phyloP scores from a whole-genome alignment of 2,329 filamentous ascomycete species.

The Trichophyton benhamiae region DNA sequence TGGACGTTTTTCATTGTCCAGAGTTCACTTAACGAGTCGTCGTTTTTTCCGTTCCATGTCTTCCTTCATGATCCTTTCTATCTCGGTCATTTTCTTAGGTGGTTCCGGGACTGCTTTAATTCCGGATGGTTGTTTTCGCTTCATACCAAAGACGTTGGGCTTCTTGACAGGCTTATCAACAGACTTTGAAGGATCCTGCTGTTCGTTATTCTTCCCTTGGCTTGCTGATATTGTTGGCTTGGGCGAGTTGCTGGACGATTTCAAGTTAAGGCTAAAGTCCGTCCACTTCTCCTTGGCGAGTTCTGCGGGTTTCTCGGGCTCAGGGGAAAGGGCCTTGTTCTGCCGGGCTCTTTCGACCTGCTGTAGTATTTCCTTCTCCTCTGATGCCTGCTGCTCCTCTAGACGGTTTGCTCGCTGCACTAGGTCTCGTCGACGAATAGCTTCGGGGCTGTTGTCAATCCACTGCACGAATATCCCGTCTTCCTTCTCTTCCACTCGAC shows the following conservation, averaged over 20 bases:
- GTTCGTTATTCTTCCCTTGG: not conserved
- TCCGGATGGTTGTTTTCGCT: not conserved
- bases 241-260: not conserved
- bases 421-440: constrained; percentile 66
- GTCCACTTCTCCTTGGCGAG: constrained; percentile 3
- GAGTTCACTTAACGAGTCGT: not conserved
- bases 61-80: constrained; percentile 13
- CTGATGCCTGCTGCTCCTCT: constrained; percentile 71
- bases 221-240: not conserved
- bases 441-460: constrained; percentile 85
- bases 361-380: constrained; percentile 68
- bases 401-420: constrained; percentile 79
- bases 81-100: constrained; percentile 11
- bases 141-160: not conserved
- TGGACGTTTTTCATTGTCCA: not conserved
- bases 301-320: not conserved
- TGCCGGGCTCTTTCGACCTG: constrained; percentile 65
- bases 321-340: constrained; percentile 22
- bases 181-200: not conserved
- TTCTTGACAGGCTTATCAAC: not conserved
- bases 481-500: constrained; percentile 76
- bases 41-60: constrained; percentile 15
- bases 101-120: not conserved
- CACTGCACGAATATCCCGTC: constrained; percentile 76
- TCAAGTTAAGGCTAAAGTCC: not conserved